Conservation (phyloP, 176 grass and related monocot species). For the Leersia perrieri region DNA sequence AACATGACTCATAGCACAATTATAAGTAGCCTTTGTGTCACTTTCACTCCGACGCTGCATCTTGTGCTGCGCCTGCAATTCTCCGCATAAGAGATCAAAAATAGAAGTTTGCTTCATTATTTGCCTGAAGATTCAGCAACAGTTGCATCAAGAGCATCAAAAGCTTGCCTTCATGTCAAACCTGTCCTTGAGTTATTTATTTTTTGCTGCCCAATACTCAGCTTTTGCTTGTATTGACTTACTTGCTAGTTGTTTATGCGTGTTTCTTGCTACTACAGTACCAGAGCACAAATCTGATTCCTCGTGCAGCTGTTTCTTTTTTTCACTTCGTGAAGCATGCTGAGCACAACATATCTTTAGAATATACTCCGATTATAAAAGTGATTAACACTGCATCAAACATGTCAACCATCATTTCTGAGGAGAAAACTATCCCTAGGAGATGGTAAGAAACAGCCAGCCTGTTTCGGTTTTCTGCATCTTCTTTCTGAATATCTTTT, state of each 20-base stretch:
- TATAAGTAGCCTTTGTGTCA: constrained; percentile 18
- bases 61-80: constrained; percentile 17
- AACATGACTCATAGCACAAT: constrained; percentile 6
- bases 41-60: constrained; percentile 21
- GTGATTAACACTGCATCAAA: not conserved
- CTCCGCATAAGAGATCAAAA: constrained; percentile 31
- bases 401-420: constrained; percentile 12
- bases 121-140: constrained; percentile 25
- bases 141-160: constrained; percentile 8
- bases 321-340: not conserved
- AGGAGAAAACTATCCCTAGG: not conserved
- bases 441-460: not conserved
- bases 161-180: constrained; percentile 3
- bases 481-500: constrained; percentile 24
- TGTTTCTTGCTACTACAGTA: constrained; percentile 16
- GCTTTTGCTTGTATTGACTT: constrained; percentile 42
- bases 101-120: constrained; percentile 6
- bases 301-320: not conserved
- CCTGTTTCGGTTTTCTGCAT: constrained; percentile 33
- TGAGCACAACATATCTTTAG: not conserved
- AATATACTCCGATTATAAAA: not conserved
- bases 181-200: not conserved
- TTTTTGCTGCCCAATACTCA: not conserved
- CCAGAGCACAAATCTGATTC: constrained; percentile 26
- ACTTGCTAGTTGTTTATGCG: constrained; percentile 11